Evolutionary conservation across 768 basidiomycete species (phyloP).

Genomic region (Mrakia frigida): DNA sequence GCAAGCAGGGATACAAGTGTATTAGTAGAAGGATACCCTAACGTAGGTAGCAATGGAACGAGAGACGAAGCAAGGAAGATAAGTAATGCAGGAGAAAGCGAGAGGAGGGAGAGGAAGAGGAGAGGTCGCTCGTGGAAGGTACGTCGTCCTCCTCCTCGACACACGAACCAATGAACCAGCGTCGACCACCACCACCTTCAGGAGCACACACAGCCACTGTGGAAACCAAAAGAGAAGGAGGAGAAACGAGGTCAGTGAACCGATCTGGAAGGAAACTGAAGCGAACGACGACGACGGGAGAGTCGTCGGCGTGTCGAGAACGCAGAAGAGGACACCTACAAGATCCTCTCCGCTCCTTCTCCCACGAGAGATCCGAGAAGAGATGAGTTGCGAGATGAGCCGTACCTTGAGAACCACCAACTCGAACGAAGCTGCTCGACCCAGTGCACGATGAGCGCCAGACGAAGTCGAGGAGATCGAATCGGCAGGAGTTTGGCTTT

Average conservation of each 20-base stretch:
- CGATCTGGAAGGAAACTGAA: background rate
- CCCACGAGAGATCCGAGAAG: background rate
- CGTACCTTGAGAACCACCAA: conserved; percentile 42
- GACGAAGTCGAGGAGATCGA: conserved; percentile 65
- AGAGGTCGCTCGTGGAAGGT: background rate
- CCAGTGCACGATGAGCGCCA: conserved; percentile 87
- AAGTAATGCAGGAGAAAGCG: background rate
- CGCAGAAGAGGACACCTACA: conserved; percentile 2
- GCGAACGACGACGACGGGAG: too few relatives aligned
- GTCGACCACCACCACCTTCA: conserved; percentile 13
- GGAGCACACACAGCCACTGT: conserved; percentile 14
- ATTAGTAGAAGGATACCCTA: background rate
- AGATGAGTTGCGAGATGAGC: background rate
- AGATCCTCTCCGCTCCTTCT: conserved; percentile 6
- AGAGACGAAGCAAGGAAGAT: background rate
- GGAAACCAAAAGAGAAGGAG: background rate
- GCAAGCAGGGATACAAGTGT: conserved; percentile 4
- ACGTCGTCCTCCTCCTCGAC: background rate
- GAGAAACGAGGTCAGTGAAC: background rate
- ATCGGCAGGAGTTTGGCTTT: conserved; percentile 74
- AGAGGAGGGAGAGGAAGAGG: background rate
- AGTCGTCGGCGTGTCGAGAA: background rate
- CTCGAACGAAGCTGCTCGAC: conserved; percentile 62
- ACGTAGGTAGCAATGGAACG: too few relatives aligned
- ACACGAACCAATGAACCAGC: background rate